Base-by-base conservation (phyloP, 352 stramenopile genomes). In the Globisporangium irregulare region DNA sequence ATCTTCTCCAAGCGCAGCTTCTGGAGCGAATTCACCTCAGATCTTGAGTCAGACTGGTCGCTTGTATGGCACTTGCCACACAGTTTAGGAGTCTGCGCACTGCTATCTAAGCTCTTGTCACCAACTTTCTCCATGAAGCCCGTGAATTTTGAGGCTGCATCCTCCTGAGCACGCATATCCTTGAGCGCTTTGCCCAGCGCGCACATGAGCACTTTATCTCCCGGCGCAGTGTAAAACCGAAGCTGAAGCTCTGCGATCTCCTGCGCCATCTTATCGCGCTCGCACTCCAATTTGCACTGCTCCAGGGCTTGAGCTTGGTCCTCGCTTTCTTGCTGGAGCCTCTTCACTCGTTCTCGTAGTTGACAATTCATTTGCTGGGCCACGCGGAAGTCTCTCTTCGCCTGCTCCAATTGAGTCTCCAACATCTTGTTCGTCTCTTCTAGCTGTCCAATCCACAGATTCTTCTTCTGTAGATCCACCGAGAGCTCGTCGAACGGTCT, bases 231-330 rank as follows among this genome's bases (percentile, higher is more conserved):
- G 62, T 86, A 87, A 38, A 89, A 91, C 15, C 83, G 75, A 15
- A 92, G 67, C 59, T 90, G 75, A 10, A 91, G 73, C 64, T 80
- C 64, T 1, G 79, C 75, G 4, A 92, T 72, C 27, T 90, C 77
- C 25, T 74, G 78, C n/a, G 82, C 77, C 69, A 82, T 79, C 15
- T 57, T 57, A 22, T 66, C 69, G 7, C 72, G 72, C 56, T 92
- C 81, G 24, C 61, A 71, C 8, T 78, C 69, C 1, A 69, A 43
- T 38, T 71, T 70, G 3, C 20, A n/a, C 1, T 51, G 43, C 25
- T 69, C 73, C 2, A 86, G 68, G n/a, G 18, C n/a, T n/a, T 63
- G 34, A 18, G 55, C 48, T 27, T 54, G 59, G 15, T 22, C 46
- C 25, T 69, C 56, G 12, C 63, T 51, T 6, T 80, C 67, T 20